phyloP scores from a whole-genome alignment of 495 filamentous ascomycete species.

The Talaromyces proteolyticus region DNA sequence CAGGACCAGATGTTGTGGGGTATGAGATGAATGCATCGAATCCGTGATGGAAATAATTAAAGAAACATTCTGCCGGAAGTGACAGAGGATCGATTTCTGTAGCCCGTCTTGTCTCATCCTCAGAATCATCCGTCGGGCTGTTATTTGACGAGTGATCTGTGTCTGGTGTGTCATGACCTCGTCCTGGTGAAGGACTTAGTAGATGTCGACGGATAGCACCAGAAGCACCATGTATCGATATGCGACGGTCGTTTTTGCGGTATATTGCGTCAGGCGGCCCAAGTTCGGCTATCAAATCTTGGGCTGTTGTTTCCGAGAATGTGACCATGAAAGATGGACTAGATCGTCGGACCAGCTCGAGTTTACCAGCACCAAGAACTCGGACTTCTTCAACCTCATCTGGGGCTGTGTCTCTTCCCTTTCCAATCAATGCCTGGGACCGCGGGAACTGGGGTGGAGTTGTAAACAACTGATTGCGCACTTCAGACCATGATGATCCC shows the following conservation, averaged over 20 bases:
- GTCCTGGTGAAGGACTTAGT: conserved; percentile 32
- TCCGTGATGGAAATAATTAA: conserved; percentile 93
- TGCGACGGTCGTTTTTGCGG: conserved; percentile 82
- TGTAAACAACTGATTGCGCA: conserved; percentile 68
- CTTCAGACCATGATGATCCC: conserved; percentile 84
- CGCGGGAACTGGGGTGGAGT: conserved; percentile 62
- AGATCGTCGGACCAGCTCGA: conserved; percentile 67
- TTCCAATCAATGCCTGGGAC: conserved; percentile 46
- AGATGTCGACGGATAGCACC: conserved; percentile 34
- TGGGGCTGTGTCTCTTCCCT: conserved; percentile 56
- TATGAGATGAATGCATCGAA: conserved; percentile 90
- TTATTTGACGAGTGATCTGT: conserved; percentile 80
- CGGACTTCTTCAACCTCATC: conserved; percentile 80
- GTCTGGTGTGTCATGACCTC: conserved; percentile 47
- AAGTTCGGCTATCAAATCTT: conserved; percentile 84
- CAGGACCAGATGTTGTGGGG: conserved; percentile 59
- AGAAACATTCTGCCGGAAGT: conserved; percentile 70
- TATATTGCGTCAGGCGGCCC: conserved; percentile 95
- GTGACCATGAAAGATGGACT: conserved; percentile 57
- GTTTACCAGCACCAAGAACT: conserved; percentile 64
- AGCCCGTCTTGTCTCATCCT: conserved; percentile 46
- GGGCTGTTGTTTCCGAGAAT: conserved; percentile 76
- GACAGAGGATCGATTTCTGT: conserved; percentile 30
- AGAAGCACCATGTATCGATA: conserved; percentile 69
- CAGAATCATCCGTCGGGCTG: conserved; percentile 70